Evolutionary conservation across 768 basidiomycete species (phyloP).

Genomic region (Suillus paluster): DNA sequence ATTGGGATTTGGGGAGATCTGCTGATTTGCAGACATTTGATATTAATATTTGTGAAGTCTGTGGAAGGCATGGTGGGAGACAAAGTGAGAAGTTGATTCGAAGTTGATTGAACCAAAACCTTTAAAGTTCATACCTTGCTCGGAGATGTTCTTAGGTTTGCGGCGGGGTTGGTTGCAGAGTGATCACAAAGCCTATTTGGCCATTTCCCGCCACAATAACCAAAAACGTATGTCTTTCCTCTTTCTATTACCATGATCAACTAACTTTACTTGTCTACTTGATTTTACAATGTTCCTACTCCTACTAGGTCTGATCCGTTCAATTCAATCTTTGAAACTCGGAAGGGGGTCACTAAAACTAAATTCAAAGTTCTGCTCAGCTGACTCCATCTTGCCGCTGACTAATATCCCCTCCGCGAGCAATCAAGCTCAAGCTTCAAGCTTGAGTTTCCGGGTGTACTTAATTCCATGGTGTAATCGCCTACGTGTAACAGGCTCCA

Average conservation of each 20-base stretch:
- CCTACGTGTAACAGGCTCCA: background rate
- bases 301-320: background rate
- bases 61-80: conserved; percentile 19
- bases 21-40: conserved; percentile 36
- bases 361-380: conserved; percentile 6
- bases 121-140: conserved; percentile 49
- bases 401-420: conserved; percentile 8
- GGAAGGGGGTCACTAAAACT: background rate
- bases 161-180: conserved; percentile 55
- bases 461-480: background rate
- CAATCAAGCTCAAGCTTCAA: conserved; percentile 9
- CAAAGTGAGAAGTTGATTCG: conserved; percentile 30
- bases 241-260: background rate
- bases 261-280: too few relatives aligned
- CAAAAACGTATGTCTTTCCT: conserved; percentile 8
- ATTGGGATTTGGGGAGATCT: conserved; percentile 28
- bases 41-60: conserved; percentile 21
- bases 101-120: conserved; percentile 40
- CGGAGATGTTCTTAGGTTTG: conserved; percentile 61
- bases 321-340: background rate
- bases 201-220: conserved; percentile 37
- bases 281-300: too few relatives aligned
- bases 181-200: conserved; percentile 35
- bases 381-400: background rate
- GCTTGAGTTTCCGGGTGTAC: background rate